phyloP scores from a whole-genome alignment of 2,329 filamentous ascomycete species.

The Ustulina deusta region DNA sequence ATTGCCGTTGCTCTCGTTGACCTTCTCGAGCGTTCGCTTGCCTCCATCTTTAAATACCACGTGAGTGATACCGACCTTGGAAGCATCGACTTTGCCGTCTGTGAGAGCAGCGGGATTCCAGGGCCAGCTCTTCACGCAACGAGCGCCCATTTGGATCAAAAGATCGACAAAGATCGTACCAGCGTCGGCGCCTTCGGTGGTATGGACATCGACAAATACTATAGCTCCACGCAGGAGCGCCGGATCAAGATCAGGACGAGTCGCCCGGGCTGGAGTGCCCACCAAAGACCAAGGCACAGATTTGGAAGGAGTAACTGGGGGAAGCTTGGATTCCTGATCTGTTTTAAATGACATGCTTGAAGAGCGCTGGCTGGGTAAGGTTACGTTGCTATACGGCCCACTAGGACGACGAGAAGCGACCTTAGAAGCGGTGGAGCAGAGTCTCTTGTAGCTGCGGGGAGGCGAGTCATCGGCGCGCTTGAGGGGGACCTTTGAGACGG shows the following conservation, averaged over 20 bases:
- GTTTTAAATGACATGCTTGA: conserved; percentile 47
- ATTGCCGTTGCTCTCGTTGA: conserved; percentile 75
- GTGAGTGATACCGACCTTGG: conserved; percentile 82
- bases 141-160: conserved; percentile 83
- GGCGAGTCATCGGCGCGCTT: conserved; percentile 74
- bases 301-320: conserved; percentile 61
- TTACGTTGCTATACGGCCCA: conserved; percentile 61
- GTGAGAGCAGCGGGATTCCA: conserved; percentile 70
- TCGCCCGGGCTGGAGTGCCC: conserved; percentile 68
- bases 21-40: conserved; percentile 83
- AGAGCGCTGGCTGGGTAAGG: conserved; percentile 62
- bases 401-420: conserved; percentile 59
- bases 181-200: conserved; percentile 82
- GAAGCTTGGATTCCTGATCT: conserved; percentile 41
- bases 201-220: conserved; percentile 86
- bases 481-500: conserved; percentile 81
- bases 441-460: conserved; percentile 61
- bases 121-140: conserved; percentile 79
- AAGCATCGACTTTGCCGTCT: conserved; percentile 53
- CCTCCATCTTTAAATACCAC: conserved; percentile 91
- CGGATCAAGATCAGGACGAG: conserved; percentile 65
- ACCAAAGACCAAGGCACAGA: conserved; percentile 65
- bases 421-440: conserved; percentile 64
- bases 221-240: conserved; percentile 75
- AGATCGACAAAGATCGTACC: conserved; percentile 85